phyloP scores from a whole-genome alignment of 2,329 filamentous ascomycete genomes.

The Fusarium sp. region DNA sequence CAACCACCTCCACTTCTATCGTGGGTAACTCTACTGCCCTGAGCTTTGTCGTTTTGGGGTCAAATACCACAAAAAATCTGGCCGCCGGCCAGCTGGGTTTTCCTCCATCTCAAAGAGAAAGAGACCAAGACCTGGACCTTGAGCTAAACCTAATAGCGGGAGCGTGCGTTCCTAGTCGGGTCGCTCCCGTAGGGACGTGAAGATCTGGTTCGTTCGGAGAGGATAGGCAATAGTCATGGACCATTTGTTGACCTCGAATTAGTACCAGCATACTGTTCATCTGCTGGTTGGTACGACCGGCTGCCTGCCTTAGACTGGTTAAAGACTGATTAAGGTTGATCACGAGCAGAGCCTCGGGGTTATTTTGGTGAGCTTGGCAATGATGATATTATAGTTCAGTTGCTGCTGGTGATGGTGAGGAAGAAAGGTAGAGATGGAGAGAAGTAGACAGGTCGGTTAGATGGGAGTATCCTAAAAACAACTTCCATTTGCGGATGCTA shows the following conservation, averaged over 20 bases:
- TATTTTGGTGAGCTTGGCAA: constrained; percentile 2
- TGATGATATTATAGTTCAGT: background rate
- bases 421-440: background rate
- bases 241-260: constrained; percentile 9
- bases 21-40: constrained; percentile 30
- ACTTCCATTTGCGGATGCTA: constrained; percentile 13
- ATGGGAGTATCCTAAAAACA: constrained; percentile 11
- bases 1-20: constrained; percentile 45
- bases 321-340: constrained; percentile 20
- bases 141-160: constrained; percentile 23
- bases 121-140: constrained; percentile 14
- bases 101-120: constrained; percentile 4
- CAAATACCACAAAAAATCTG: constrained; percentile 29
- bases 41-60: constrained; percentile 9
- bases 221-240: constrained; percentile 21
- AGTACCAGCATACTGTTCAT: constrained; percentile 10
- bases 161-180: constrained; percentile 34
- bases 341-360: constrained; percentile 28
- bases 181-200: constrained; percentile 28
- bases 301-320: constrained; percentile 6
- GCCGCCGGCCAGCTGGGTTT: constrained; percentile 24
- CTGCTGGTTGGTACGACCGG: constrained; percentile 15
- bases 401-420: background rate
- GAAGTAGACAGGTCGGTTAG: constrained; percentile 15
- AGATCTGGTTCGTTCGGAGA: constrained; percentile 22